Evolutionary conservation across 352 stramenopile genomes (phyloP).

Genomic region (Saprolegnia parasitica): DNA sequence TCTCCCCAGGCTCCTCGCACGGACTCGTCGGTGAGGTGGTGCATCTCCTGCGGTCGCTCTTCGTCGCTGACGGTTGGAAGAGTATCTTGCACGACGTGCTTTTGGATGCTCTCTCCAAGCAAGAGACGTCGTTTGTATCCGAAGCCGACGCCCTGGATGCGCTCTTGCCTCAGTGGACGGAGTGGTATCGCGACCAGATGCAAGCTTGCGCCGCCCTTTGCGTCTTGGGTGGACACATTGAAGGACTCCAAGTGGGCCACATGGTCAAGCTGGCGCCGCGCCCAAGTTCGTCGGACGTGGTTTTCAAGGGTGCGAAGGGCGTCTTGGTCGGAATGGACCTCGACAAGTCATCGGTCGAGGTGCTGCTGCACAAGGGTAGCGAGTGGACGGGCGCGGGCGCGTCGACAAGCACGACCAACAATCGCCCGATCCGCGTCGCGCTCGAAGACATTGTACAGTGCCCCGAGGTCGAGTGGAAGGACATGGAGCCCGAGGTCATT

Average conservation of each 20-base stretch:
- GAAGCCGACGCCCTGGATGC: background rate
- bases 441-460: constrained; percentile 77
- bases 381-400: background rate
- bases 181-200: background rate
- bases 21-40: constrained; percentile 50
- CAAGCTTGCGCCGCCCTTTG: constrained; percentile 44
- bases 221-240: constrained; percentile 79
- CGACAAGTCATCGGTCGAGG: constrained; percentile 76
- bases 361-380: constrained; percentile 44
- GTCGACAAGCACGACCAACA: background rate
- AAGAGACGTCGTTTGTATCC: background rate
- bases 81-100: constrained; percentile 61
- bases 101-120: constrained; percentile 41
- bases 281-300: constrained; percentile 59
- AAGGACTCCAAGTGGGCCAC: constrained; percentile 69
- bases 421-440: constrained; percentile 66
- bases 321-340: constrained; percentile 75
- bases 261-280: constrained; percentile 82
- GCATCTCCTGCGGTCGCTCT: constrained; percentile 73
- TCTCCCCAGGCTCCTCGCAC: background rate
- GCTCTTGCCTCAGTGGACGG: background rate
- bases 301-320: constrained; percentile 63
- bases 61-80: constrained; percentile 70
- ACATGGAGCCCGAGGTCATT: constrained; percentile 67
- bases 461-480: constrained; percentile 68